A percentile compares a stretch with the other conserved stretches of the same genome.
These are phyloP conservation scores for Phytopythium delawarense DNA, from an alignment of 352 stramenopile genomes.

Conservation along the genomic window DNA sequence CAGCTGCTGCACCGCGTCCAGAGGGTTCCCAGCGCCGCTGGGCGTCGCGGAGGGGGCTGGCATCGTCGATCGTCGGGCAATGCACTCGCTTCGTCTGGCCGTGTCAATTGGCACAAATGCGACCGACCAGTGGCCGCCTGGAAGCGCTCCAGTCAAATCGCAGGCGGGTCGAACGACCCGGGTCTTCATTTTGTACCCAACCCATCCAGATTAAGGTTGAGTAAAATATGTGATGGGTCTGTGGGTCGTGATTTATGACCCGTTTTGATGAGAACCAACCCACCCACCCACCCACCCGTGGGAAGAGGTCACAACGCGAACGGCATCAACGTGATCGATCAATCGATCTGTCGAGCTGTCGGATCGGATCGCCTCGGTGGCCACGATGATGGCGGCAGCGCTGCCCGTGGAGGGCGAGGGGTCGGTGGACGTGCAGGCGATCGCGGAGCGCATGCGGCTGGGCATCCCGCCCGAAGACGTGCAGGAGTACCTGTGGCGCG, in stretches of 20 bases:
- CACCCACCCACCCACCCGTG: no score
- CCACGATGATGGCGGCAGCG: slow-evolving; percentile 65
- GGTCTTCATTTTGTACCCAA: not conserved
- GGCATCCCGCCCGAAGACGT: slow-evolving; percentile 62
- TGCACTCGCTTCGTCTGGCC: not conserved
- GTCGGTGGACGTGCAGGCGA: slow-evolving; percentile 51
- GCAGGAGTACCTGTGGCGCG: slow-evolving; percentile 84
- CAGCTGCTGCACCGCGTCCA: slow-evolving; percentile 60
- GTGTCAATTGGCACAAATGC: not conserved
- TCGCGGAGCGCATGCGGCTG: slow-evolving; percentile 57
- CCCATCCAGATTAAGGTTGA: not conserved
- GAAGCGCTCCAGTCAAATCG: slow-evolving; percentile 3
- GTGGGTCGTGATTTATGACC: no score
- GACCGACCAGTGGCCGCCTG: not conserved
- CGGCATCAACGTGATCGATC: not conserved
- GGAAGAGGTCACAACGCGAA: no score
- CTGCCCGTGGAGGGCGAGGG: slow-evolving; percentile 57
- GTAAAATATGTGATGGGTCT: no score
- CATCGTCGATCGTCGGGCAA: not conserved
- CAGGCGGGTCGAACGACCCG: not conserved
- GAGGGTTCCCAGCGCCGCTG: slow-evolving; percentile 23
- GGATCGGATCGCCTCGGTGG: not conserved
- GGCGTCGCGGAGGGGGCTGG: slow-evolving; percentile 3
- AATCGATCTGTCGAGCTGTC: not conserved
- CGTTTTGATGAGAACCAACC: no score